A percentile compares a stretch with the other conserved stretches of the same genome.
phyloP scores from a whole-genome alignment of 495 filamentous ascomycete species.

The Melanomma pulvis-pyrius region DNA sequence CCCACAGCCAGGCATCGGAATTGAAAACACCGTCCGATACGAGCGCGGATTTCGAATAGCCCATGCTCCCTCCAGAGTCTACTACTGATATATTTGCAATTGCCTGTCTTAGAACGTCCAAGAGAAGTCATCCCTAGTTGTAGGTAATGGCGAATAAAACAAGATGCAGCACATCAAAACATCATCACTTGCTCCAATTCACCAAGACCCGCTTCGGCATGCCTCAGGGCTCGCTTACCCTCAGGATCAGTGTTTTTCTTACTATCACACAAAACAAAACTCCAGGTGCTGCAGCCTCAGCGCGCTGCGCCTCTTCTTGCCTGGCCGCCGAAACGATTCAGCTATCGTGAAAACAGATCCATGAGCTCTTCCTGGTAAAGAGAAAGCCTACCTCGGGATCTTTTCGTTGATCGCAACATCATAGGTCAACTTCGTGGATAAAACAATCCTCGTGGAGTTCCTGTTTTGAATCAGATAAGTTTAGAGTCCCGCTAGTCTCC shows the following conservation, averaged over 20 bases:
- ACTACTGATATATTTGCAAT: too few relatives aligned
- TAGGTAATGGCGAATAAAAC: too few relatives aligned
- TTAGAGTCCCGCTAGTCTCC: slow-evolving; percentile 3
- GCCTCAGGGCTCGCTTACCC: background rate
- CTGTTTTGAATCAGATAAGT: slow-evolving; percentile 38
- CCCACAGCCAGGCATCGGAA: background rate
- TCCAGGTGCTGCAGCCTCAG: background rate
- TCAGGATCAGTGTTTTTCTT: background rate
- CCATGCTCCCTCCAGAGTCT: too few relatives aligned
- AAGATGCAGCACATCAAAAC: background rate
- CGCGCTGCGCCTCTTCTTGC: slow-evolving; percentile 17
- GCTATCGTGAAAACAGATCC: background rate
- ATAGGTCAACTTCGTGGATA: slow-evolving; percentile 1
- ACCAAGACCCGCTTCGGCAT: background rate
- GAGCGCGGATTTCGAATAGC: too few relatives aligned
- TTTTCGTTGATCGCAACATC: background rate
- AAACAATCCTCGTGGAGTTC: slow-evolving; percentile 14
- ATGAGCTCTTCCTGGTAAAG: background rate
- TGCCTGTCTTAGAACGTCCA: too few relatives aligned
- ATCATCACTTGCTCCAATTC: background rate
- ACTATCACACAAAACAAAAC: slow-evolving; percentile 1
- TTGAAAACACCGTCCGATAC: too few relatives aligned
- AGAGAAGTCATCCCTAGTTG: too few relatives aligned
- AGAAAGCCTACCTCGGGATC: slow-evolving; percentile 18
- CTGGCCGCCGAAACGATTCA: background rate